A percentile compares a stretch with the other conserved stretches of the same genome.
These are phyloP conservation scores for Aspergillus sparsus DNA, from an alignment of 495 filamentous ascomycete genomes.

Conservation along the genomic window DNA sequence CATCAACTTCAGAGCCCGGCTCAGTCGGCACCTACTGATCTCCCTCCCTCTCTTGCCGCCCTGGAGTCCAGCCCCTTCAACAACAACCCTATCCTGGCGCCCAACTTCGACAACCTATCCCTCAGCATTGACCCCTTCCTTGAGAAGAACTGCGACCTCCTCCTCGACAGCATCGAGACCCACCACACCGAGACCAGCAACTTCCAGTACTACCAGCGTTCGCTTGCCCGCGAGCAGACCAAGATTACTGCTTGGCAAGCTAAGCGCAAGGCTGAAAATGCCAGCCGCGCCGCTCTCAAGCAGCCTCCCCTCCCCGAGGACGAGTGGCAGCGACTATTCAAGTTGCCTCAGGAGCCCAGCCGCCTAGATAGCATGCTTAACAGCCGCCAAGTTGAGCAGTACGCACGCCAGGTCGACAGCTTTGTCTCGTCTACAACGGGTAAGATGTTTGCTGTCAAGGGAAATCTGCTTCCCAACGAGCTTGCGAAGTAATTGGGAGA, in stretches of 20 bases:
- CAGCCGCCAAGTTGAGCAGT: constrained; percentile 94
- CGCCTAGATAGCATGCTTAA: constrained; percentile 91
- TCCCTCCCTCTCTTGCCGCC: constrained; percentile 75
- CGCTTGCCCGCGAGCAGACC: constrained; percentile 89
- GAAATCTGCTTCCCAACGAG: constrained; percentile 57
- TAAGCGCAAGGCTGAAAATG: constrained; percentile 95
- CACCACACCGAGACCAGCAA: constrained; percentile 99
- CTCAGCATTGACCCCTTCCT: constrained; percentile 96
- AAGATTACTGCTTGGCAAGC: constrained; percentile 95
- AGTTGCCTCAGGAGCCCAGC: constrained; percentile 91
- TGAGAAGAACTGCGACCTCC: constrained; percentile 95
- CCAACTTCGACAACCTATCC: constrained; percentile 85
- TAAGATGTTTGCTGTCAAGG: constrained; percentile 98
- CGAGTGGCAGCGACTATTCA: constrained; percentile 97
- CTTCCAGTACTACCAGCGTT: constrained; percentile 96
- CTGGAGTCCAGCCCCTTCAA: constrained; percentile 56
- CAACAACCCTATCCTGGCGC: constrained; percentile 64
- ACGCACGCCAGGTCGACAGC: constrained; percentile 94
- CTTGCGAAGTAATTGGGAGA: constrained; percentile 36
- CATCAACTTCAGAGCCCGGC: constrained; percentile 76
- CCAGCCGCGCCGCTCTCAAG: constrained; percentile 78
- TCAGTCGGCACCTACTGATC: constrained; percentile 59
- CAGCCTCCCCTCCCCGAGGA: constrained; percentile 89
- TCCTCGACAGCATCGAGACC: constrained; percentile 93
- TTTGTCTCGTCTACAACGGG: constrained; percentile 86